Conservation (phyloP, 208 protist genomes). For the Trypanosoma avium region DNA sequence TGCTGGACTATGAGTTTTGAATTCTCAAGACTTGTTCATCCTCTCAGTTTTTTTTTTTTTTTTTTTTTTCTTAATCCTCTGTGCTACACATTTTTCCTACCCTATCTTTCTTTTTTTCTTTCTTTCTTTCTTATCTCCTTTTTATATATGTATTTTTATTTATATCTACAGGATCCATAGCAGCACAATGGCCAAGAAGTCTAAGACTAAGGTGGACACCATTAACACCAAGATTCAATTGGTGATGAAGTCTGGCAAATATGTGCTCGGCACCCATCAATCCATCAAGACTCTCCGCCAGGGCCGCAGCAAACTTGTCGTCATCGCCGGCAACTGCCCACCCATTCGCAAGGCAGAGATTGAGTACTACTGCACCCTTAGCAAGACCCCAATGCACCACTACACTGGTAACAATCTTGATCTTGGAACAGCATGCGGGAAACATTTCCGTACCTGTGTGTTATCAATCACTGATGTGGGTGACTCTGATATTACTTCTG, state of each 20-base stretch:
- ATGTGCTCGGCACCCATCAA: constrained; percentile 97
- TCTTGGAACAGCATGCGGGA: constrained; percentile 99
- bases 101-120: background rate
- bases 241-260: constrained; percentile 99
- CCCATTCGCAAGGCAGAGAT: constrained; percentile 98
- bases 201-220: constrained; percentile 97
- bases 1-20: background rate
- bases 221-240: constrained; percentile 99
- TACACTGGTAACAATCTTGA: constrained; percentile 99
- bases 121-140: constrained; percentile 15
- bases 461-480: constrained; percentile 98
- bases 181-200: constrained; percentile 90
- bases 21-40: background rate
- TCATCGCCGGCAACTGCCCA: constrained; percentile 99
- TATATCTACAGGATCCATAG: constrained; percentile 12
- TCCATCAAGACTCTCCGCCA: constrained; percentile 97
- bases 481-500: constrained; percentile 92
- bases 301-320: constrained; percentile 97
- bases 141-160: constrained; percentile 17
- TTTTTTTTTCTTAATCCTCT: background rate
- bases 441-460: constrained; percentile 97
- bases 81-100: no score
- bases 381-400: constrained; percentile 98
- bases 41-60: background rate
- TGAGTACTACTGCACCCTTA: constrained; percentile 99